Base-by-base conservation (phyloP, 2,329 filamentous ascomycete species). In the Fusarium sp. region DNA sequence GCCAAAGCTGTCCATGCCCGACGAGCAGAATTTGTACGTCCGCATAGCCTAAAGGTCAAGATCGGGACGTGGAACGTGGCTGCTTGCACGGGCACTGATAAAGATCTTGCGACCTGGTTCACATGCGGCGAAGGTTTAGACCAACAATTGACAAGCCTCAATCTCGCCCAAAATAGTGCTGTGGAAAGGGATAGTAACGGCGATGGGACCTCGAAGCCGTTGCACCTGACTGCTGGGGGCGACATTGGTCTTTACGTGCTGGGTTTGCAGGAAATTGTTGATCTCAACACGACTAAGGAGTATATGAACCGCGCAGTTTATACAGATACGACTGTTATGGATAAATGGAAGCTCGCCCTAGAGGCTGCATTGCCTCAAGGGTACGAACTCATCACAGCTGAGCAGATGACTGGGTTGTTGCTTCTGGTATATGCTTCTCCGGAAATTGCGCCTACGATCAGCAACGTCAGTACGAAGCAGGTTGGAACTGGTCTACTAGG, bases 31-130 rank as follows among this genome's bases (percentile, higher is more conserved):
- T 99, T 94, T 77, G 90, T 91, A 25, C 87, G 89, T 37, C 87
- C 89, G 43, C 90, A 90, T 76, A 86, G 86, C 50, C 88, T 97
- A 71, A 90, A 90, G 68, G 87, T 99, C 78, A 97, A 97, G 80
- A 86, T 99, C 51, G 96, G 95, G 41, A 91, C 92, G 0, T 99
- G 96, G 96, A 99, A 99, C 79, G 93, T 97, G 17, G 96, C 94
- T 6, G 90, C 91, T 2, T 90, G 92, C 68, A 88, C 92, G 14
- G 93, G 92, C 23, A 94, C 93, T 1, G 94, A 97, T 78, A 92
- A 93, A 70, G 96, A 98, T 75, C 82, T 99, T 7, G 91, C 88
- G 9, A 88, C 87, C 32, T 99, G 96, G 96, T 97, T 99, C 76
- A 86, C 96, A 9, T 84, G 89, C 13, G 92, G 91, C 17, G 87